A percentile compares a stretch with the other conserved stretches of the same genome.
Conservation (phyloP, 2,329 filamentous ascomycete genomes). For the Sclerotinia spermophila region DNA sequence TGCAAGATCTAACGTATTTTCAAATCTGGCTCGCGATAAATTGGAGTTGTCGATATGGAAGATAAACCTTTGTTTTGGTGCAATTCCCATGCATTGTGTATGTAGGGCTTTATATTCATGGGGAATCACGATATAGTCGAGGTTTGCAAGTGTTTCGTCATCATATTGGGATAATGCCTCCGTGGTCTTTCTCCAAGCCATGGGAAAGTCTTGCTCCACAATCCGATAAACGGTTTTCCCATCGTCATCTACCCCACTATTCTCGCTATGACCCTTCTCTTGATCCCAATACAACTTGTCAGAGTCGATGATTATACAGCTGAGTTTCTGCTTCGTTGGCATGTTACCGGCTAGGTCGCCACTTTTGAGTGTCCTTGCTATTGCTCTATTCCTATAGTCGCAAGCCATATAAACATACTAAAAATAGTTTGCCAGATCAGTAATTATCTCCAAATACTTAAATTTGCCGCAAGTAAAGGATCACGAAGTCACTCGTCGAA, state of each 20-base stretch:
- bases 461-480: background rate
- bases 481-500: background rate
- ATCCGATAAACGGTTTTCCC: background rate
- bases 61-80: constrained; percentile 10
- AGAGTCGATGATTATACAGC: background rate
- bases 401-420: constrained; percentile 4
- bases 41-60: constrained; percentile 6
- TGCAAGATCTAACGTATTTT: background rate
- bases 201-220: background rate
- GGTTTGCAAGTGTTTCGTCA: background rate
- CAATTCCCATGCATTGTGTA: background rate
- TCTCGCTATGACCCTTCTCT: background rate
- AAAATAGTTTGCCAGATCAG: background rate
- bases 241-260: background rate
- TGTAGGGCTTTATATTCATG: background rate
- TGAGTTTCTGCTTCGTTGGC: constrained; percentile 3
- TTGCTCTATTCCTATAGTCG: constrained; percentile 5
- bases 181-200: background rate
- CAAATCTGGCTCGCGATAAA: background rate
- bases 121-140: constrained; percentile 10
- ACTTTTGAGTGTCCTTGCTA: background rate
- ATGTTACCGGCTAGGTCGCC: background rate
- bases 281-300: background rate
- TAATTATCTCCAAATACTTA: background rate
- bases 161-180: background rate